Percentiles rank a stretch among this genome's conserved stretches.
These are phyloP conservation scores for Diversispora epigaea DNA, from an alignment of 192 early-diverging fungal genomes.

Conservation along the genomic window DNA sequence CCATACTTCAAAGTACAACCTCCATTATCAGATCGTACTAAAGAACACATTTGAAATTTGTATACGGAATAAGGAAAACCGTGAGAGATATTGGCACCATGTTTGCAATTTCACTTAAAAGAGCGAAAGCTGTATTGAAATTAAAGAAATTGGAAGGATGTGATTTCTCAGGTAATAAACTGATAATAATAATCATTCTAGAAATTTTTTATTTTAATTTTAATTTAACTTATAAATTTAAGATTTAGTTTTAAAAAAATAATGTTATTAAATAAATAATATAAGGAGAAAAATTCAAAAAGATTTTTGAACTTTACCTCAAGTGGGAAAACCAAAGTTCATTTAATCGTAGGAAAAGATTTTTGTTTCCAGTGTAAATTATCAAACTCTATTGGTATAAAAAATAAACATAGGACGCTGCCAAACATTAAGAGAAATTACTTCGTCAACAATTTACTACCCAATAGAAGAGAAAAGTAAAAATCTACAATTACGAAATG, in stretches of 20 bases:
- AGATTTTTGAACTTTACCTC: constrained; percentile 60
- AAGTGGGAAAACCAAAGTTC: constrained; percentile 71
- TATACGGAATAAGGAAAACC: constrained; percentile 65
- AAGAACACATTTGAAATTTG: constrained; percentile 70
- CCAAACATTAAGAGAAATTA: constrained; percentile 50
- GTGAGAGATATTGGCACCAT: constrained; percentile 70
- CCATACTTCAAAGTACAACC: constrained; percentile 76
- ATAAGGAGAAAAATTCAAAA: constrained; percentile 59
- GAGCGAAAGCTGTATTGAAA: constrained; percentile 85
- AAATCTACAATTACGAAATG: constrained; percentile 25
- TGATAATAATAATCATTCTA: background rate
- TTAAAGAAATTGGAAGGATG: constrained; percentile 77
- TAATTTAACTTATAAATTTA: background rate
- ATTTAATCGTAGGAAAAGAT: constrained; percentile 73
- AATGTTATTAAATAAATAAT: background rate
- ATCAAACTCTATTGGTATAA: background rate
- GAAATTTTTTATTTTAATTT: constrained; percentile 10
- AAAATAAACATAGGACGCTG: constrained; percentile 61
- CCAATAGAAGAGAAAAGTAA: constrained; percentile 36
- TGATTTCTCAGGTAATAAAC: constrained; percentile 57
- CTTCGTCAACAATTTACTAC: constrained; percentile 38
- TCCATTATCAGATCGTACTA: constrained; percentile 67
- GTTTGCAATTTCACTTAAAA: constrained; percentile 74
- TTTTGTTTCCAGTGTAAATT: constrained; percentile 60
- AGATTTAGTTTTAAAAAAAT: background rate